Conservation (phyloP, 2,329 filamentous ascomycete species). For the Dichotomopilus funicola region DNA sequence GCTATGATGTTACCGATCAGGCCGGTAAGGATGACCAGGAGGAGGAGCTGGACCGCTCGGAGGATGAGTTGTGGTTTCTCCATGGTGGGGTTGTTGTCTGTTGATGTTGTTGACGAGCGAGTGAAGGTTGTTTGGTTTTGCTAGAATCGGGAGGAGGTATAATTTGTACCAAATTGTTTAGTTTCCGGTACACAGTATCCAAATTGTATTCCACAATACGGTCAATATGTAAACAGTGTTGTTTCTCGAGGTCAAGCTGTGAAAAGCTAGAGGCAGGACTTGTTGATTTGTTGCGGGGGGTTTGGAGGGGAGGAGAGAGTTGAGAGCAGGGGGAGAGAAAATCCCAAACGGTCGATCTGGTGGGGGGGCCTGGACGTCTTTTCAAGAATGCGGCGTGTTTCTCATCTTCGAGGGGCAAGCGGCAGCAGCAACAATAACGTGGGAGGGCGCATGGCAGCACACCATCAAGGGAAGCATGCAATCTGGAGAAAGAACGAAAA, state of each 20-base stretch:
- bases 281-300: too few relatives aligned
- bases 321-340: too few relatives aligned
- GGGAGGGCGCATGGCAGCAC: slow-evolving; percentile 3
- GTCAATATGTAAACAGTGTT: too few relatives aligned
- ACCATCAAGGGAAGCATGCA: slow-evolving; percentile 7
- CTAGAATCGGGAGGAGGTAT: not conserved
- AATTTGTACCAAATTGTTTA: not conserved
- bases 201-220: not conserved
- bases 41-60: slow-evolving; percentile 45
- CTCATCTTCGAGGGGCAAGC: too few relatives aligned
- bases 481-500: slow-evolving; percentile 7
- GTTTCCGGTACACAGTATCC: slow-evolving; percentile 4
- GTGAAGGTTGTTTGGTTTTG: not conserved
- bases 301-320: too few relatives aligned
- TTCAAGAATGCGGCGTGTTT: too few relatives aligned
- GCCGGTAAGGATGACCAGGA: slow-evolving; percentile 47
- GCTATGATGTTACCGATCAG: slow-evolving; percentile 55
- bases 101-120: not conserved
- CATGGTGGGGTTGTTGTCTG: slow-evolving; percentile 19
- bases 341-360: too few relatives aligned
- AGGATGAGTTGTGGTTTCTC: slow-evolving; percentile 40
- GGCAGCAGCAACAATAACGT: too few relatives aligned
- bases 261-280: too few relatives aligned
- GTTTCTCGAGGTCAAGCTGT: too few relatives aligned
- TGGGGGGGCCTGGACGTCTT: too few relatives aligned